phyloP scores from a whole-genome alignment of 331 rosid species.

The Spiraea crenata region DNA sequence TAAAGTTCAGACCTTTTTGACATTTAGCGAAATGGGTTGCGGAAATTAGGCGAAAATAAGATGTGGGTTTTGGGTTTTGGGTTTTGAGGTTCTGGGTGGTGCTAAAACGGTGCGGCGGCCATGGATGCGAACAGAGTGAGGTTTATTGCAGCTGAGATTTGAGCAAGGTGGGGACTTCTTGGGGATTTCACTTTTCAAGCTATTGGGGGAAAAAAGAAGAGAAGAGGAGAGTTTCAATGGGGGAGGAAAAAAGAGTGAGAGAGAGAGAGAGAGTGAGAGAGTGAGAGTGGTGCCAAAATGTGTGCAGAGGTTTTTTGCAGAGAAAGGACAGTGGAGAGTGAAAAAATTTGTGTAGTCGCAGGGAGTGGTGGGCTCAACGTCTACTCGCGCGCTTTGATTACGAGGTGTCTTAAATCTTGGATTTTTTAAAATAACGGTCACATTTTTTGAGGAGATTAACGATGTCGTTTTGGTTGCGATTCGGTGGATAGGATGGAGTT shows the following conservation, averaged over 20 bases:
- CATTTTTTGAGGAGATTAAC: conserved; percentile 38
- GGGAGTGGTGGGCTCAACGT: not conserved
- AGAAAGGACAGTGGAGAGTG: conserved; percentile 3
- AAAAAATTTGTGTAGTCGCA: conserved; percentile 29
- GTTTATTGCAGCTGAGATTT: not conserved
- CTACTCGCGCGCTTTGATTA: conserved; percentile 38
- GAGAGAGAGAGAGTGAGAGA: not conserved
- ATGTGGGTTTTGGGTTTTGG: not conserved
- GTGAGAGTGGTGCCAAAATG: conserved; percentile 21
- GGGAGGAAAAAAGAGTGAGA: conserved; percentile 4
- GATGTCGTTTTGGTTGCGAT: conserved; percentile 8
- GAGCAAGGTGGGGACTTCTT: conserved; percentile 1
- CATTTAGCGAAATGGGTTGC: not conserved
- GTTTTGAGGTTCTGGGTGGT: conserved; percentile 6
- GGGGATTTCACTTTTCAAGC: not conserved
- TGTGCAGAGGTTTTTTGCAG: conserved; percentile 12
- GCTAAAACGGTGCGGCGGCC: conserved; percentile 8
- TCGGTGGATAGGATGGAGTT: no score
- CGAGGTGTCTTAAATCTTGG: conserved; percentile 19
- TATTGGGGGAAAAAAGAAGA: not conserved
- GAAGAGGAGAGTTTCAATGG: not conserved
- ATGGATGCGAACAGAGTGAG: not conserved
- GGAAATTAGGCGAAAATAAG: not conserved
- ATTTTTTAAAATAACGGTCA: conserved; percentile 63
- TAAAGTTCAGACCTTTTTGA: not conserved